A percentile compares a stretch with the other conserved stretches of the same genome.
phyloP scores from a whole-genome alignment of 345 rosid genomes.

The Boechera divaricarpa region DNA sequence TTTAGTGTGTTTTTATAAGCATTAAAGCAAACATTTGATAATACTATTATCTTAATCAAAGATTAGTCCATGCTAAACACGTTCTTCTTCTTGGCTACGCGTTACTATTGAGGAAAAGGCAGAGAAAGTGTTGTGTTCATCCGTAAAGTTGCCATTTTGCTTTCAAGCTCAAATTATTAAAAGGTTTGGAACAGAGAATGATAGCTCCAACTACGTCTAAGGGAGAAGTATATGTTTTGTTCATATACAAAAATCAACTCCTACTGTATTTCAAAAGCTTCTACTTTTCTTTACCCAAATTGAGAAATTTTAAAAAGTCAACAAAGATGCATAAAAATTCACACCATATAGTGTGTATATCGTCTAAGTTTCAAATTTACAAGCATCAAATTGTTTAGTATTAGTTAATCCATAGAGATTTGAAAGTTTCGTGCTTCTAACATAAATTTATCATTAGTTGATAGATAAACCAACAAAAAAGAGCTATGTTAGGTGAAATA shows the following conservation, averaged over 20 bases:
- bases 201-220: not conserved
- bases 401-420: not conserved
- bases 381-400: not conserved
- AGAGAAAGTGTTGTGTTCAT: conserved; percentile 27
- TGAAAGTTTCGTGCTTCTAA: not conserved
- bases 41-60: not conserved
- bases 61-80: conserved; percentile 20
- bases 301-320: not conserved
- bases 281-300: not conserved
- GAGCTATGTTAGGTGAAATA: not conserved
- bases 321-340: conserved; percentile 9
- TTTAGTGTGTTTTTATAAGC: conserved; percentile 5
- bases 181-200: not conserved
- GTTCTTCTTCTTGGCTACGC: conserved; percentile 24
- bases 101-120: conserved; percentile 17
- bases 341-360: conserved; percentile 6
- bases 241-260: conserved; percentile 32
- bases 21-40: conserved; percentile 16
- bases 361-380: not conserved
- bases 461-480: not conserved
- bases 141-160: conserved; percentile 24
- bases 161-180: conserved; percentile 17
- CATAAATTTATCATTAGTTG: not conserved
- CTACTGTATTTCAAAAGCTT: not conserved
- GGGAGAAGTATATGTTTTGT: conserved; percentile 6